Percentiles rank a stretch among this genome's conserved stretches.
These are phyloP conservation scores for Arxiozyma slooffiae DNA, from an alignment of 1,139 yeast genomes.

Conservation along the genomic window DNA sequence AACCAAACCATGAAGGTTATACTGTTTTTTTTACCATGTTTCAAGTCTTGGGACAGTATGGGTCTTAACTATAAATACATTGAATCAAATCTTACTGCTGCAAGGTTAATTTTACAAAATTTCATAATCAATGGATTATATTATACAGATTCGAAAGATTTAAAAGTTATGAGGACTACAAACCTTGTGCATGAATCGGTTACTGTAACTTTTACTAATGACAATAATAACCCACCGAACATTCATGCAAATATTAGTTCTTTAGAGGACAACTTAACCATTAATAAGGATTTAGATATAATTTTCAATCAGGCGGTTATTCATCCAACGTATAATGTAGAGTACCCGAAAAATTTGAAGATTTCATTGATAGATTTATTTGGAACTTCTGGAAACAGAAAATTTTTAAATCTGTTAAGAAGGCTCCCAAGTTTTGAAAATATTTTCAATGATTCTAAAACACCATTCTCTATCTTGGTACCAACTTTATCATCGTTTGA, in stretches of 20 bases:
- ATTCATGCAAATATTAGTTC: slow-evolving; percentile 17
- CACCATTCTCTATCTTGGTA: slow-evolving; percentile 53
- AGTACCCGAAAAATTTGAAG: slow-evolving; percentile 48
- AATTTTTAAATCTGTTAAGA: slow-evolving; percentile 43
- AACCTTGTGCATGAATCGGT: slow-evolving; percentile 34
- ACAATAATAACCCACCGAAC: slow-evolving; percentile 3
- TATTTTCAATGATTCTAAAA: slow-evolving; percentile 13
- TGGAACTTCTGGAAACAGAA: slow-evolving; percentile 37
- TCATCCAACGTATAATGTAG: slow-evolving; percentile 52
- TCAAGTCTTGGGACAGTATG: slow-evolving; percentile 59
- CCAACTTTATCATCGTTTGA: slow-evolving; percentile 56
- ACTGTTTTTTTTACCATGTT: slow-evolving; percentile 73
- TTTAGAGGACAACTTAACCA: slow-evolving; percentile 24
- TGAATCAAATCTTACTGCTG: slow-evolving; percentile 40
- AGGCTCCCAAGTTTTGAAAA: slow-evolving; percentile 21
- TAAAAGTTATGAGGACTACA: slow-evolving; percentile 21
- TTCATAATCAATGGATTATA: slow-evolving; percentile 53
- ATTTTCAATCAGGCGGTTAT: slow-evolving; percentile 79
- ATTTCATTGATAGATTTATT: slow-evolving; percentile 53
- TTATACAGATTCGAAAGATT: slow-evolving; percentile 51
- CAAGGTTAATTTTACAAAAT: slow-evolving; percentile 46
- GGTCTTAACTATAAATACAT: slow-evolving; percentile 57
- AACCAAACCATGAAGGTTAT: slow-evolving; percentile 48
- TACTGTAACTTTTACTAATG: slow-evolving; percentile 1
- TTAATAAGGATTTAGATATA: slow-evolving; percentile 49